phyloP scores from a whole-genome alignment of 176 grass and related monocot genomes.

The Bromus sterilis region DNA sequence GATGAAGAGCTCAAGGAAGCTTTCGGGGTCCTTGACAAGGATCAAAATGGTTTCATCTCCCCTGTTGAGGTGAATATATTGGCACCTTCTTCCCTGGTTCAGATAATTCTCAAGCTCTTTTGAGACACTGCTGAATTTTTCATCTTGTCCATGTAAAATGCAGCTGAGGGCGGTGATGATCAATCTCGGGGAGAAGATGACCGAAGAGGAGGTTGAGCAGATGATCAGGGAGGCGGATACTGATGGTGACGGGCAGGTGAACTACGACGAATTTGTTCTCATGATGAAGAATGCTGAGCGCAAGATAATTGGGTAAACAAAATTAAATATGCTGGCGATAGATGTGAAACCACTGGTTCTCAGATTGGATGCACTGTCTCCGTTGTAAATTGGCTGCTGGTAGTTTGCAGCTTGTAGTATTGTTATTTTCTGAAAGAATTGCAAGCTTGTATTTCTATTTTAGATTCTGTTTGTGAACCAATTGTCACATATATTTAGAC shows the following conservation, averaged over 20 bases:
- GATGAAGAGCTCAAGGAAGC: conserved; percentile 83
- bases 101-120: not conserved
- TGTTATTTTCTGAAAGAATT: not conserved
- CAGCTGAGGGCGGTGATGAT: conserved; percentile 65
- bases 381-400: conserved; percentile 5
- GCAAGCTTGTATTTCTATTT: not conserved
- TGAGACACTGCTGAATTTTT: not conserved
- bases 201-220: conserved; percentile 50
- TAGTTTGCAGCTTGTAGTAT: not conserved
- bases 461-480: not conserved
- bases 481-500: not conserved
- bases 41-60: conserved; percentile 80
- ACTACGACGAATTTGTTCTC: conserved; percentile 59
- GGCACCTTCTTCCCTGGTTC: not conserved
- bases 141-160: not conserved
- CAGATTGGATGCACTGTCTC: not conserved
- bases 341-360: not conserved
- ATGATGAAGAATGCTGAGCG: conserved; percentile 53
- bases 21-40: conserved; percentile 74
- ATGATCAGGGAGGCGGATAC: conserved; percentile 71
- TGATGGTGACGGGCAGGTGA: conserved; percentile 62
- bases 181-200: conserved; percentile 72
- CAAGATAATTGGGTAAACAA: conserved; percentile 35
- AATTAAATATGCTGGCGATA: not conserved
- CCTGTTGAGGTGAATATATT: conserved; percentile 37